Percentiles rank a stretch among this genome's conserved stretches.
These are phyloP conservation scores for Tolypocladium guangdongense DNA, from an alignment of 2,329 filamentous ascomycete species.

Conservation along the genomic window DNA sequence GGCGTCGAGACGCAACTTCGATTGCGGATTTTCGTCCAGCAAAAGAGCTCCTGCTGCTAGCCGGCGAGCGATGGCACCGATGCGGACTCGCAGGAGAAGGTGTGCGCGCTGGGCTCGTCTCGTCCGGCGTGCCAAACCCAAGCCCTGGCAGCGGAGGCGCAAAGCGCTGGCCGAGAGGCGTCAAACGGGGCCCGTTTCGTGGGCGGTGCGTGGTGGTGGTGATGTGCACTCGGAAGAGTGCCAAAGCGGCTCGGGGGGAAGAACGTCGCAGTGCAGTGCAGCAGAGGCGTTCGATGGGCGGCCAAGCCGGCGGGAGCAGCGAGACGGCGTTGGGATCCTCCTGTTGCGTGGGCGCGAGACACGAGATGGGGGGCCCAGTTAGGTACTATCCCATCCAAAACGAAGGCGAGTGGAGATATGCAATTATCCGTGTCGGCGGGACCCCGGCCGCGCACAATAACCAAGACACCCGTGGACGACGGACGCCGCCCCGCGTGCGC, in stretches of 20 bases:
- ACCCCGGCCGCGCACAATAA: background rate
- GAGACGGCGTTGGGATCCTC: conserved; percentile 10
- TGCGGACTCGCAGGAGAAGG: background rate
- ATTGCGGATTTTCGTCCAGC: conserved; percentile 3
- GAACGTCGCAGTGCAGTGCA: conserved; percentile 11
- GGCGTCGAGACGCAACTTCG: conserved; percentile 11
- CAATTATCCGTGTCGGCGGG: background rate
- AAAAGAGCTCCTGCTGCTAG: background rate
- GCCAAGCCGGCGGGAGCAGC: conserved; percentile 8
- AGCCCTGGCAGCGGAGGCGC: conserved; percentile 1
- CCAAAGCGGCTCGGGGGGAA: background rate
- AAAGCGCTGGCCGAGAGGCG: background rate
- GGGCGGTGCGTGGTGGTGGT: background rate
- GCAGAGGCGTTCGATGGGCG: conserved; percentile 7
- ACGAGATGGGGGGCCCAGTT: conserved; percentile 1
- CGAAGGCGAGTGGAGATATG: conserved; percentile 4
- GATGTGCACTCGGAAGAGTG: background rate
- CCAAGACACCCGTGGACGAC: background rate
- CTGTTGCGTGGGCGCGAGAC: conserved; percentile 6
- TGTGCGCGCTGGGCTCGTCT: background rate
- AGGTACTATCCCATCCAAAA: background rate
- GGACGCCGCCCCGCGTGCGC: background rate
- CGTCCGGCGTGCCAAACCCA: background rate
- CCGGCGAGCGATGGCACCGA: background rate
- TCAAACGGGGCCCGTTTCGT: background rate